phyloP scores from a whole-genome alignment of 306 rosid genomes.

The Acacia crassicarpa region DNA sequence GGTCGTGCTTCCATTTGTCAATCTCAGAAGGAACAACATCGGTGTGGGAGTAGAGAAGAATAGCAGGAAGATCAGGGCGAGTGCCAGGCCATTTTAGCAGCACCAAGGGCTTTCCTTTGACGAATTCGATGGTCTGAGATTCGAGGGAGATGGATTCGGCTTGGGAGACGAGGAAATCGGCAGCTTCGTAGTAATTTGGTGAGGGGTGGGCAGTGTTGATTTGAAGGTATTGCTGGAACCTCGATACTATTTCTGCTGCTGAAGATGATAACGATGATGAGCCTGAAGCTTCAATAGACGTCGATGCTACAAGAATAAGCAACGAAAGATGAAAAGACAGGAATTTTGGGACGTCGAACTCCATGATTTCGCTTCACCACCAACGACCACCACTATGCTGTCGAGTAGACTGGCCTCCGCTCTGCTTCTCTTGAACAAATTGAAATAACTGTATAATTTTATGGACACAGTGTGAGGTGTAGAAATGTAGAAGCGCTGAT shows the following conservation, averaged over 20 bases:
- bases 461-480: too few species aligned
- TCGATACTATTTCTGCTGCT: conserved; percentile 36
- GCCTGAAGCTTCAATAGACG: conserved; percentile 26
- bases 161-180: conserved; percentile 54
- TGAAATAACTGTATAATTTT: too few species aligned
- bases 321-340: background rate
- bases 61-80: conserved; percentile 58
- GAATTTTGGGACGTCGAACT: background rate
- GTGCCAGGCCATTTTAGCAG: conserved; percentile 83
- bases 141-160: conserved; percentile 72
- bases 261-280: conserved; percentile 23
- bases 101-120: conserved; percentile 61
- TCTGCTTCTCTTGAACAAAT: too few species aligned
- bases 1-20: conserved; percentile 72
- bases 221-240: conserved; percentile 80
- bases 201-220: conserved; percentile 83
- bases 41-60: conserved; percentile 89
- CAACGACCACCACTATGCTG: background rate
- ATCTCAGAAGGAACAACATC: conserved; percentile 81
- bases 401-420: too few species aligned
- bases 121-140: conserved; percentile 63
- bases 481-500: too few species aligned
- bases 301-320: conserved; percentile 9
- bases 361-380: conserved; percentile 3
- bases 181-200: conserved; percentile 64